phyloP scores from a whole-genome alignment of 1,139 yeast genomes.

The Entelexis paramagnoliae region DNA sequence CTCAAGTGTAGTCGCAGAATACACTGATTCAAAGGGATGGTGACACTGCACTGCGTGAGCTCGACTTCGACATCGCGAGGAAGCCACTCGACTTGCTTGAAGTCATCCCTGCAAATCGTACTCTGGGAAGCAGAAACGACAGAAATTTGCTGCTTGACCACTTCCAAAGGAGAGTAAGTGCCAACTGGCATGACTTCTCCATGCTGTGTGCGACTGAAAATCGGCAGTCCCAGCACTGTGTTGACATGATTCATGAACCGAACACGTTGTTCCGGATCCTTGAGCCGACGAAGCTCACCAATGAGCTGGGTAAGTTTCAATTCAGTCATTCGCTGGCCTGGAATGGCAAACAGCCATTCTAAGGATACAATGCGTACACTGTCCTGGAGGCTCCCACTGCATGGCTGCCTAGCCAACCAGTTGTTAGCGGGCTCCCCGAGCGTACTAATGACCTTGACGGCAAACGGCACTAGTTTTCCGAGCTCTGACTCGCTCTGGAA shows the following conservation, averaged over 20 bases:
- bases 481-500: background rate
- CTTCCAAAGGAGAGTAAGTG: background rate
- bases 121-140: background rate
- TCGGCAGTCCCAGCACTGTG: background rate
- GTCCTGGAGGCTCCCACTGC: background rate
- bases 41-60: background rate
- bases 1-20: background rate
- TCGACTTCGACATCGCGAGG: background rate
- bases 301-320: background rate
- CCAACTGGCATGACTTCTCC: background rate
- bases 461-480: background rate
- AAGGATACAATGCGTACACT: background rate
- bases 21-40: background rate
- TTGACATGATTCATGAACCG: constrained; percentile 1
- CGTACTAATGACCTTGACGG: background rate
- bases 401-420: background rate
- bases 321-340: background rate
- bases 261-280: background rate
- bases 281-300: background rate
- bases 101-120: background rate
- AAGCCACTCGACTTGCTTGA: background rate
- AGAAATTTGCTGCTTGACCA: background rate
- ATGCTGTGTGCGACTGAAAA: background rate
- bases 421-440: background rate
- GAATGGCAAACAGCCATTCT: constrained; percentile 1